These are phyloP conservation scores for Xylariaceae sp. DNA, from an alignment of 2,329 filamentous ascomycete species.

Conservation along the genomic window DNA sequence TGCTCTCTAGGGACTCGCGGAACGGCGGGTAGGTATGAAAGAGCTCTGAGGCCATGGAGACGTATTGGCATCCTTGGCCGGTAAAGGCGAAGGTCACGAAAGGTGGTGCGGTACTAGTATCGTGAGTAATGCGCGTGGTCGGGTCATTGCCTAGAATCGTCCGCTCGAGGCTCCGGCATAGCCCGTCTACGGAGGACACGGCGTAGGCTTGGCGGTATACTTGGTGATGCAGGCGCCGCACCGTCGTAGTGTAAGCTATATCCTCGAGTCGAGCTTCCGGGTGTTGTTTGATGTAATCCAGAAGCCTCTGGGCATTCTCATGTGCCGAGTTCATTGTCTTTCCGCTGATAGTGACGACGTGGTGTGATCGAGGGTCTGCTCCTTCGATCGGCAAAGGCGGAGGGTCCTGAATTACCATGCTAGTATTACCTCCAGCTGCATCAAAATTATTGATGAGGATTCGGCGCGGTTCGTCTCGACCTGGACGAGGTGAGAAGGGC, in stretches of 20 bases:
- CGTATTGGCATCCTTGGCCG: constrained; percentile 36
- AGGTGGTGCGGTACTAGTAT: not conserved
- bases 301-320: constrained; percentile 18
- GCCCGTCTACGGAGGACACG: constrained; percentile 11
- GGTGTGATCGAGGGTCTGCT: constrained; percentile 10
- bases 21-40: constrained; percentile 35
- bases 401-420: constrained; percentile 30
- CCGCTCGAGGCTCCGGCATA: constrained; percentile 54
- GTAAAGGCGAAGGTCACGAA: constrained; percentile 38
- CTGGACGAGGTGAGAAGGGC: constrained; percentile 44
- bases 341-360: constrained; percentile 27
- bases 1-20: constrained; percentile 18
- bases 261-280: constrained; percentile 16
- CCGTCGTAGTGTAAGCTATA: constrained; percentile 34
- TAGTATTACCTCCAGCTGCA: constrained; percentile 32
- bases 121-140: constrained; percentile 48
- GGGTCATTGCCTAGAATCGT: constrained; percentile 50
- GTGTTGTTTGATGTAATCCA: constrained; percentile 17
- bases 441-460: constrained; percentile 34
- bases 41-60: constrained; percentile 29
- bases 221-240: constrained; percentile 26
- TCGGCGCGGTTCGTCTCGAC: constrained; percentile 38
- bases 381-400: not conserved
- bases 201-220: constrained; percentile 6
- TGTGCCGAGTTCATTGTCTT: constrained; percentile 21